phyloP scores from a whole-genome alignment of 106 monocot genomes.

The Acorus calamus region DNA sequence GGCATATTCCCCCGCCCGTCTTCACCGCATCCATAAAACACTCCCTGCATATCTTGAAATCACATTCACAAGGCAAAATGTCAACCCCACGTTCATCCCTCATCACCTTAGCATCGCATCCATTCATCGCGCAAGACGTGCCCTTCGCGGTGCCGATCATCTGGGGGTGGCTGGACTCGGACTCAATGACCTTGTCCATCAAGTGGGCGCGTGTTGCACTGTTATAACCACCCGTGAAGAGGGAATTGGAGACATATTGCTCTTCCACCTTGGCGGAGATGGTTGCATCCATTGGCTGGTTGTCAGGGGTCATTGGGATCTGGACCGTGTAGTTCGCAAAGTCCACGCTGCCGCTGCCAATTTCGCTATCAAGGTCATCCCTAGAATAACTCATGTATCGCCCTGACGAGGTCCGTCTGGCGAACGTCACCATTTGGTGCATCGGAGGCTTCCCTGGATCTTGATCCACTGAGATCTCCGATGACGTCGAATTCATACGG shows the following conservation, averaged over 20 bases:
- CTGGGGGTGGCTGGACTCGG: constrained; percentile 37
- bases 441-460: constrained; percentile 11
- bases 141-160: constrained; percentile 38
- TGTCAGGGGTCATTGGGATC: constrained; percentile 71
- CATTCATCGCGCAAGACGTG: constrained; percentile 39
- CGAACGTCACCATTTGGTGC: constrained; percentile 29
- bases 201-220: constrained; percentile 60
- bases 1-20: too few species aligned
- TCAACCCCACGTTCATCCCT: constrained; percentile 52
- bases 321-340: constrained; percentile 59
- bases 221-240: constrained; percentile 77
- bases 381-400: constrained; percentile 61
- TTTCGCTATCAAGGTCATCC: constrained; percentile 51
- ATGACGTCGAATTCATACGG: too few species aligned
- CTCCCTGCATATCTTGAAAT: neutral
- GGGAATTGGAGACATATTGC: constrained; percentile 70
- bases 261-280: constrained; percentile 62
- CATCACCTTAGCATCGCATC: constrained; percentile 67
- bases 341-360: constrained; percentile 50
- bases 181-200: constrained; percentile 75
- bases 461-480: too few species aligned
- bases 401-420: constrained; percentile 38
- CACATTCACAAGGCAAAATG: constrained; percentile 72
- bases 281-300: constrained; percentile 50
- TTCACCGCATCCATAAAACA: too few species aligned